These are phyloP conservation scores for Eucalyptus marginata DNA, from an alignment of 345 rosid species.

Conservation along the genomic window DNA sequence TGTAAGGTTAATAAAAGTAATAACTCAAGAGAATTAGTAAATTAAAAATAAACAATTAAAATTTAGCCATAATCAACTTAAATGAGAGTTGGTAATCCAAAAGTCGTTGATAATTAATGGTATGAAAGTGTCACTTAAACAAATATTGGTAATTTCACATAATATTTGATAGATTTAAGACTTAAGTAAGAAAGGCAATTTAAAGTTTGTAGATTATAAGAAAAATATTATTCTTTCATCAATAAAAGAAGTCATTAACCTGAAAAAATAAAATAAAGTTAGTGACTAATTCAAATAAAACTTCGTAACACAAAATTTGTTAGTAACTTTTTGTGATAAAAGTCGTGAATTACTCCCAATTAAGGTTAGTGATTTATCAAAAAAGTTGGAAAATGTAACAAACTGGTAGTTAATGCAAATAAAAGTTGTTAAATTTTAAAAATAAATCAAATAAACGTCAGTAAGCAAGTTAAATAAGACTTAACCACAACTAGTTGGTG, in stretches of 20 bases:
- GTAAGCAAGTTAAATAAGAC: neutral
- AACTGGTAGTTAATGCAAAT: neutral
- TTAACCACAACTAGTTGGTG: neutral
- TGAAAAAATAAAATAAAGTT: neutral
- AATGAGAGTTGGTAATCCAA: neutral
- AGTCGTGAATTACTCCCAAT: neutral
- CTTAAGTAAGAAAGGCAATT: neutral
- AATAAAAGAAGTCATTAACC: no score
- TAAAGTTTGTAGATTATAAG: neutral
- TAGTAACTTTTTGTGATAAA: no score
- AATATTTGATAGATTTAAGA: neutral
- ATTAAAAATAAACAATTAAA: neutral
- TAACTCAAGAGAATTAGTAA: neutral
- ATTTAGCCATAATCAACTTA: neutral
- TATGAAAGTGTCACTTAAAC: no score
- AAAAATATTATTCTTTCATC: neutral
- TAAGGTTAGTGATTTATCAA: neutral
- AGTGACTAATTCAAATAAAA: no score
- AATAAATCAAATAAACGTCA: neutral
- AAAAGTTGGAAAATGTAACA: neutral
- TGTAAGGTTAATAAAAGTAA: no score
- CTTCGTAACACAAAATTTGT: neutral
- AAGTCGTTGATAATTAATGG: neutral
- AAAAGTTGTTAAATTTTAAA: neutral
- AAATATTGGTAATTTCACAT: neutral